Evolutionary conservation across 1,284 basidiomycete genomes (phyloP).

Genomic region (Leccinum solheimii): DNA sequence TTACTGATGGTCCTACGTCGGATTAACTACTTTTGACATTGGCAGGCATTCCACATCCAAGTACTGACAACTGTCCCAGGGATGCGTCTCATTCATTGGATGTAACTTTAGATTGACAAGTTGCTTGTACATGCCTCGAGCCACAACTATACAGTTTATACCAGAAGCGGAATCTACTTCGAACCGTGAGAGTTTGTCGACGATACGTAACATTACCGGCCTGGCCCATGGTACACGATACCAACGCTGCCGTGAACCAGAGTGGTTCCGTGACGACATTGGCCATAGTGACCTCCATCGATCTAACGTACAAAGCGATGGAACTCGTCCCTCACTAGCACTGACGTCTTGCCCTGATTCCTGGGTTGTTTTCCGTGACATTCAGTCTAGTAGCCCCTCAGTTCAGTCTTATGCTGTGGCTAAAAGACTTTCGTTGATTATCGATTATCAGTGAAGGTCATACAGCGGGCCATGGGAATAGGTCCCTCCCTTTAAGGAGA

Average conservation of each 20-base stretch:
- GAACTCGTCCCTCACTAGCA: not conserved
- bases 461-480: too few relatives aligned
- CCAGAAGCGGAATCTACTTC: not conserved
- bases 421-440: too few relatives aligned
- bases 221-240: not conserved
- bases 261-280: not conserved
- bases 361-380: constrained; percentile 10
- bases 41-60: not conserved
- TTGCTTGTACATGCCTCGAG: not conserved
- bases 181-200: not conserved
- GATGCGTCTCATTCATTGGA: not conserved
- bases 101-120: not conserved
- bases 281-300: not conserved
- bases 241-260: constrained; percentile 1
- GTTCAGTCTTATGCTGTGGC: too few relatives aligned
- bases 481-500: too few relatives aligned
- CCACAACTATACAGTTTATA: not conserved
- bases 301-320: not conserved
- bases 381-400: too few relatives aligned
- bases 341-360: constrained; percentile 18
- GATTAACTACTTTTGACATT: not conserved
- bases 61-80: not conserved
- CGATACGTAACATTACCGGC: too few relatives aligned
- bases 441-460: too few relatives aligned
- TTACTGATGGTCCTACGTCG: not conserved